Evolutionary conservation across 1,284 basidiomycete species (phyloP), one percentile per base, ranked within the genome.

Genomic region (Boletellus dicymbophilus): DNA sequence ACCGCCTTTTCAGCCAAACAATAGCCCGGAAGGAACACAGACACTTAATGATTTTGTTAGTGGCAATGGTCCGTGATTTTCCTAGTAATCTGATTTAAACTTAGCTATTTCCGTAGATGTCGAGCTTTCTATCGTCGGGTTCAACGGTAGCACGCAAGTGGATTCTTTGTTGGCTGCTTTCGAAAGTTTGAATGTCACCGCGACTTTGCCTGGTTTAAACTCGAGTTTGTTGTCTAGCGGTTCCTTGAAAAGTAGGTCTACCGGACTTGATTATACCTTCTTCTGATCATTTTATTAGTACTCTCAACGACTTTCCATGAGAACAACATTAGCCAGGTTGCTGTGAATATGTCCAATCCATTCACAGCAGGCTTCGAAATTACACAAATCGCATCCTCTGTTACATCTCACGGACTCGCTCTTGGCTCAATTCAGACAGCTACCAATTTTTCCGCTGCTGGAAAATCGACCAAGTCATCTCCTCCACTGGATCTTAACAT

Each of bases 1-100:
- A 51, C 30, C 13, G 34, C 54, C 44, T 44, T 22, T 62, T 38
- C 51, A 85, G 76, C 78, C 89, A 10, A 90, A 90, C 62, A 71
- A 72, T 27, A 84, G 72, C 48, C 79, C 82, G 0, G 72, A 84
- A 59, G 87, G 86, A 44, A 62, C 74, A 47, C 74, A 85, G 57
- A 89, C 86, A 3, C 72, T 92, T 33, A 79, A 84, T 55, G 79
- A 88, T 37, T 92, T 89, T 61, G 79, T 90, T 38, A 79, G 81
- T n/a, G 74, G 79, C 46, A 77, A 73, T 57, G 79, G 73, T 78
- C 60, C 53, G 53, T 20, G 25, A 44, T 21, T 26, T 46, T 47
- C 62, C 58, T 28, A 12, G n/a, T n/a, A 9, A 1, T 20, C 31
- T 31, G 18, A 20, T 37, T 39, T 20, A 16, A 30, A 44, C 23